Percentiles rank a stretch among this genome's conserved stretches.
phyloP scores from a whole-genome alignment of 176 grass and related monocot species.

The Avena eriantha region DNA sequence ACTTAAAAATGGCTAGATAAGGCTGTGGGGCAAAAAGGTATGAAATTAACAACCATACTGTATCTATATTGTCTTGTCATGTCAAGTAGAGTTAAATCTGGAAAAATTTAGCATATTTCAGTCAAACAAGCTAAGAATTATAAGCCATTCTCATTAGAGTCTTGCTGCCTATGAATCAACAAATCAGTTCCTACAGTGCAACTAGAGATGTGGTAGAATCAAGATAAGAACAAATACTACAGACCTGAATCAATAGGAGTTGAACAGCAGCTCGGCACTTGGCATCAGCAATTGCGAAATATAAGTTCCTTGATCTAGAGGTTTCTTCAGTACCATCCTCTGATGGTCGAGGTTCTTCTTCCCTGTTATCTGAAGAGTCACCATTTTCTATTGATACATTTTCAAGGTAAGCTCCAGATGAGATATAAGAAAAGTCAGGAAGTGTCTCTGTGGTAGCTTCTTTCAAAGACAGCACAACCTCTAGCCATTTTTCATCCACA shows the following conservation, averaged over 20 bases:
- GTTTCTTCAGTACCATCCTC: slow-evolving; percentile 68
- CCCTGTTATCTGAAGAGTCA: slow-evolving; percentile 60
- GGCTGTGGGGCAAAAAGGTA: neutral
- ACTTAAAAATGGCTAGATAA: slow-evolving; percentile 18
- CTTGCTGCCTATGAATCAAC: neutral
- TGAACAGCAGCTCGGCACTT: slow-evolving; percentile 98
- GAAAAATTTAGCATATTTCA: neutral
- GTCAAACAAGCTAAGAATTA: slow-evolving; percentile 14
- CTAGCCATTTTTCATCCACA: slow-evolving; percentile 87
- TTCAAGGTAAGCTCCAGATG: slow-evolving; percentile 79
- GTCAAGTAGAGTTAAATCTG: neutral
- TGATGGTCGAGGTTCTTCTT: slow-evolving; percentile 57
- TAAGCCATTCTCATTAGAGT: neutral
- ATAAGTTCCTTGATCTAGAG: slow-evolving; percentile 78
- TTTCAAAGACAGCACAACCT: slow-evolving; percentile 91
- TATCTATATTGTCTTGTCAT: neutral
- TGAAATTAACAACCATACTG: neutral
- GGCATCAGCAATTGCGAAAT: slow-evolving; percentile 91
- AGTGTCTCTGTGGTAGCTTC: slow-evolving; percentile 85
- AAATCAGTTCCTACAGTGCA: slow-evolving; percentile 23
- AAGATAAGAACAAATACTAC: slow-evolving; percentile 36
- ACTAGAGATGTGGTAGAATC: neutral
- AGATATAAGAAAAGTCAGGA: slow-evolving; percentile 90
- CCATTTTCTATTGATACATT: slow-evolving; percentile 62
- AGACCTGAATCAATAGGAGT: slow-evolving; percentile 98